Evolutionary conservation across 371 early-diverging fungal genomes (phyloP), one percentile per base, ranked within the genome.

Genomic region (Choanephora cucurbitarum): DNA sequence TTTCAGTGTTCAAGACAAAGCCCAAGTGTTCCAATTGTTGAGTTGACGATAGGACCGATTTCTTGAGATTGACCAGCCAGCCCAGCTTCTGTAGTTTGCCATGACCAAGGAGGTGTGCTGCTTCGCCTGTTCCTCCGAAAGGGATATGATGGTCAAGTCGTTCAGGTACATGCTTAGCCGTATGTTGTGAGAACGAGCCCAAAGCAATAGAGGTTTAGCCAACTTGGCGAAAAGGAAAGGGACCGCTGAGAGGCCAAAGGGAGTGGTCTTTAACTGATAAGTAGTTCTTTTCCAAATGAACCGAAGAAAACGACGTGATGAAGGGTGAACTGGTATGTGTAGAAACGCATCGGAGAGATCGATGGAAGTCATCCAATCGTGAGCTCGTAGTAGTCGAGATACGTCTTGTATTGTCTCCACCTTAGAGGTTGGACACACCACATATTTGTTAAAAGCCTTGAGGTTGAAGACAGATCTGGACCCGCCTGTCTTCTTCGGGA

Each of bases 191-290:
- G 54, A 37, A 1, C 67, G 48, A 2, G 64, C 60, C 72, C 66
- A 63, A 9, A 52, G 48, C 7, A 72, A 52, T 1, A 65, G 34
- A 11, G 72, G 60, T 7, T 43, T 33, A 13, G 58, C 47, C 14
- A 67, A 23, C 52, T 64, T 72, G 33, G 64, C 65, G 49, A 67
- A 72, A 11, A 66, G 54, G 15, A 50, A 49, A 5, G 79, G 73
- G 1, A 57, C 55, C 0, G 68, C 18, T 10, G 64, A 65, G 13
- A 76, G 60, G n/a, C 74, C 70, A 44, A 72, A 70, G 3, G 66
- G 69, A 1, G 69, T 64, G 0, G 55, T 43, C 19, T 59, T 37
- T 52, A 64, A 71, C 44, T 64, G 65, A 44, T 49, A 64, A 8
- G n/a, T n/a, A n/a, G n/a, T 28, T 28, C 7, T 28, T 28, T 28